Conservation (phyloP, 2,329 filamentous ascomycete genomes). For the Sarocladiaceae sp. region DNA sequence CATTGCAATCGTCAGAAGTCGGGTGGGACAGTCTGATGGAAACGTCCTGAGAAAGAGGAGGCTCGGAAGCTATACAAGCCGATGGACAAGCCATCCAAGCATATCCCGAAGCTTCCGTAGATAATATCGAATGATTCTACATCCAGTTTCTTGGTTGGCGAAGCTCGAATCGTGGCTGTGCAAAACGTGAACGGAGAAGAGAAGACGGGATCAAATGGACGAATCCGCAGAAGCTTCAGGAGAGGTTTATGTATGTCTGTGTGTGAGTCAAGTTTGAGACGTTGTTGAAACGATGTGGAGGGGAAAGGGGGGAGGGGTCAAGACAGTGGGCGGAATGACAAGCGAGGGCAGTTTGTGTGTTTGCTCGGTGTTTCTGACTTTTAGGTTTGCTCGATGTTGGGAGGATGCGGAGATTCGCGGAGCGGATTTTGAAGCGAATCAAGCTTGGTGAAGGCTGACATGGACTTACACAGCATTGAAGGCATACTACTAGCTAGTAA, state of each 20-base stretch:
- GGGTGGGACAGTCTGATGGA: too few relatives aligned
- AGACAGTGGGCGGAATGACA: neutral
- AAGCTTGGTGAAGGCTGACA: too few relatives aligned
- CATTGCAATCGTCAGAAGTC: too few relatives aligned
- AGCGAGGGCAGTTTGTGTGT: too few relatives aligned
- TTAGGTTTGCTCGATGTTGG: neutral
- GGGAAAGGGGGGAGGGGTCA: neutral
- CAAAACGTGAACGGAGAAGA: neutral
- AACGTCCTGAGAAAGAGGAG: too few relatives aligned
- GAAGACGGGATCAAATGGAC: too few relatives aligned
- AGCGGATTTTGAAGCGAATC: neutral
- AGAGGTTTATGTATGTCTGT: neutral
- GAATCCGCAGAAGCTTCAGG: neutral
- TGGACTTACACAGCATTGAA: too few relatives aligned
- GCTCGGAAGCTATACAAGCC: neutral
- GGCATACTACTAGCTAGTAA: too few relatives aligned
- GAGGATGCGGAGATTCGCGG: neutral
- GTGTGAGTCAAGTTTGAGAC: neutral
- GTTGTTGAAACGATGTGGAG: slow-evolving; percentile 1
- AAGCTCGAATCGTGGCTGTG: neutral
- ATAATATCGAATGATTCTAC: neutral
- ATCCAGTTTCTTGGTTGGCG: neutral
- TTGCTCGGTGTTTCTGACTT: neutral
- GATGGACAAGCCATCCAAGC: too few relatives aligned
- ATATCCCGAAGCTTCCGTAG: neutral